Base-by-base conservation (phyloP, 345 rosid genomes). In the Lumnitzera littorea region DNA sequence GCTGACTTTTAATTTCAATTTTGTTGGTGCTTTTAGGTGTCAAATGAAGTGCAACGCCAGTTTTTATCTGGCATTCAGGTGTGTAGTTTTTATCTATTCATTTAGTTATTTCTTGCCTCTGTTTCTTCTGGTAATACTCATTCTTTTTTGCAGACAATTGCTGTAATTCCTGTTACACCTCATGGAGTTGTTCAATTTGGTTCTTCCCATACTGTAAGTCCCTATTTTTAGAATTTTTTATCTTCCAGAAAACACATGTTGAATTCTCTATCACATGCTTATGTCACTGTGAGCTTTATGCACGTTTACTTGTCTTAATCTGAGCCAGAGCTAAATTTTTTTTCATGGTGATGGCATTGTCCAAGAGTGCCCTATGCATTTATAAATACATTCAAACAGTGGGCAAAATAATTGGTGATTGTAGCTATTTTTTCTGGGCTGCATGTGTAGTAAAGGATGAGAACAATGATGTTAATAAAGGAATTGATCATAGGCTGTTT, bases 61-160 rank as follows among this genome's bases (percentile, higher is more conserved):
- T 78, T 91, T 80, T 86, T 92, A 54, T 84, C 87, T 55, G 97
- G 96, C 67, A 83, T 95, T 76, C 88, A 94, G 97, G 99, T 94
- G 65, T 61, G 71, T 56, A 66, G 56, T 57, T 56, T 58, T 63
- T n/a, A n/a, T 58, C 11, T 55, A 52, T 66, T 54, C 41, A 54
- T 11, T 27, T 56, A 46, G 46, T 23, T 46, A 31, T 50, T 41
- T 29, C 50, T 46, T 17, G 46, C 13, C 13, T 56, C 36, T 65
- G 27, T 48, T 20, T 23, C 36, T 10, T 15, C 50, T 47, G 59
- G 43, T 36, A 47, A 16, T 67, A 48, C 16, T 48, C 25, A 15
- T 20, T 16, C 49, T 13, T 16, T 20, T 70, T 58, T 71, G 74
- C 91, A 91, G 96, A 91, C 97, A 12, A 74, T 95, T 67, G 95